Conservation (phyloP, 441 rosid species). For the Daphne laureola region DNA sequence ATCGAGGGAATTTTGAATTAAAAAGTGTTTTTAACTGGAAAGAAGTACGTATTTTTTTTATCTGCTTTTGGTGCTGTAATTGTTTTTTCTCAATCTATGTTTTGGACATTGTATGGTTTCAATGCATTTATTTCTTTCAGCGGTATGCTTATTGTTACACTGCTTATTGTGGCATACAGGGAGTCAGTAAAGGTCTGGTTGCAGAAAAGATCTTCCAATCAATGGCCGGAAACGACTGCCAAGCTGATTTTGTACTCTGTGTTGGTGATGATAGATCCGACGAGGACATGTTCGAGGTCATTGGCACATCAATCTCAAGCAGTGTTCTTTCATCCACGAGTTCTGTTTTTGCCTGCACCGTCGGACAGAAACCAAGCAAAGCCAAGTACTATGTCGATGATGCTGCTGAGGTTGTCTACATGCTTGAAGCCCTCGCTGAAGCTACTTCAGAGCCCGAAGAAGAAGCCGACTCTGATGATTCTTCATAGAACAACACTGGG, state of each 20-base stretch:
- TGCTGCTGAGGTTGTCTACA: slow-evolving; percentile 43
- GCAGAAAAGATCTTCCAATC: slow-evolving; percentile 50
- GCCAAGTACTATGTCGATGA: slow-evolving; percentile 92
- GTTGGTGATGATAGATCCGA: slow-evolving; percentile 75
- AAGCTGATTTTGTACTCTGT: slow-evolving; percentile 58
- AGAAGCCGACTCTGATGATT: slow-evolving; percentile 13
- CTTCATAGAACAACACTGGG: slow-evolving; percentile 22
- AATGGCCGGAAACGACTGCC: slow-evolving; percentile 36
- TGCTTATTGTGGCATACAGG: slow-evolving; percentile 29
- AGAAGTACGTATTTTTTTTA: too few relatives aligned
- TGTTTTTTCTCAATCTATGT: background rate
- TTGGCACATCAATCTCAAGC: slow-evolving; percentile 29
- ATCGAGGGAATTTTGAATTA: too few relatives aligned
- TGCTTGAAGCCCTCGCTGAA: slow-evolving; percentile 57
- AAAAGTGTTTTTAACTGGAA: too few relatives aligned
- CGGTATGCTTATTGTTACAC: background rate
- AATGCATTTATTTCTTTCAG: too few relatives aligned
- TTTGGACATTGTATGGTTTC: too few relatives aligned
- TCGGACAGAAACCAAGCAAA: slow-evolving; percentile 95
- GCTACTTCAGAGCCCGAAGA: slow-evolving; percentile 35
- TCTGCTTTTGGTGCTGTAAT: background rate
- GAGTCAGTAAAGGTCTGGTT: slow-evolving; percentile 55
- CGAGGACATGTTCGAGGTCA: slow-evolving; percentile 74
- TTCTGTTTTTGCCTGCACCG: slow-evolving; percentile 66
- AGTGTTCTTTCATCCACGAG: slow-evolving; percentile 35